Percentiles rank a stretch among this genome's conserved stretches.
Evolutionary conservation across 1,284 basidiomycete genomes (phyloP).

Genomic region (Boletus semigastroideus): DNA sequence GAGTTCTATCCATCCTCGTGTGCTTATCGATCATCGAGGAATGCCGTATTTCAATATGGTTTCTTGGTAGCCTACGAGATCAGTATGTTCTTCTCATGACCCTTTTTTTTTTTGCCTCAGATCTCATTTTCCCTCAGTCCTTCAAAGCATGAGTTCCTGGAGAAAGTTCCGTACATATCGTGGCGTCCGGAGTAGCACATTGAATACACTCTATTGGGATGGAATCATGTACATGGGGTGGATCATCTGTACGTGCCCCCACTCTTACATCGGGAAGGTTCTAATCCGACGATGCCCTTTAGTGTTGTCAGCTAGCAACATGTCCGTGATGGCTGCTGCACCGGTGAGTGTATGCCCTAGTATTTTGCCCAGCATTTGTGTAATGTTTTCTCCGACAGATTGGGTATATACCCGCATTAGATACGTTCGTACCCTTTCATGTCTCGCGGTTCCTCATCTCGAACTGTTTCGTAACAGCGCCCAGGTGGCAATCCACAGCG

Average conservation of each 20-base stretch:
- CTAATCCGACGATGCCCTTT: neutral
- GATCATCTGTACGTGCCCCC: conserved; percentile 21
- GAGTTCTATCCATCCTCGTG: conserved; percentile 25
- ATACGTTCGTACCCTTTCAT: conserved; percentile 26
- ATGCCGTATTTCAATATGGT: conserved; percentile 14
- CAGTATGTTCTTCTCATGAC: conserved; percentile 11
- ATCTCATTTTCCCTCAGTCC: conserved; percentile 17
- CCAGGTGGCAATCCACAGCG: conserved; percentile 28
- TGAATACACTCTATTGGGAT: conserved; percentile 30
- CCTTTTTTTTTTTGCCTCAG: neutral
- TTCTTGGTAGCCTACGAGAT: conserved; percentile 29
- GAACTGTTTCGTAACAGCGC: conserved; percentile 16
- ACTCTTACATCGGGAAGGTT: neutral
- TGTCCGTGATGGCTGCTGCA: conserved; percentile 17
- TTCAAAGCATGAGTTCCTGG: conserved; percentile 29
- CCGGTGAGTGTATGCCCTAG: conserved; percentile 16
- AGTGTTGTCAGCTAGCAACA: conserved; percentile 25
- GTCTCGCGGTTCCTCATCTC: conserved; percentile 9
- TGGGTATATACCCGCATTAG: conserved; percentile 18
- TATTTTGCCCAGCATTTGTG: neutral
- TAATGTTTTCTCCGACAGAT: conserved; percentile 12
- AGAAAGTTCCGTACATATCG: conserved; percentile 28
- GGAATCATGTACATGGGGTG: conserved; percentile 31
- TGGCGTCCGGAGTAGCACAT: conserved; percentile 12
- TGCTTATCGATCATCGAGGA: conserved; percentile 19